A percentile compares a stretch with the other conserved stretches of the same genome.
Conservation (phyloP, 75 land plant species). For the Cupressus sempervirens region DNA sequence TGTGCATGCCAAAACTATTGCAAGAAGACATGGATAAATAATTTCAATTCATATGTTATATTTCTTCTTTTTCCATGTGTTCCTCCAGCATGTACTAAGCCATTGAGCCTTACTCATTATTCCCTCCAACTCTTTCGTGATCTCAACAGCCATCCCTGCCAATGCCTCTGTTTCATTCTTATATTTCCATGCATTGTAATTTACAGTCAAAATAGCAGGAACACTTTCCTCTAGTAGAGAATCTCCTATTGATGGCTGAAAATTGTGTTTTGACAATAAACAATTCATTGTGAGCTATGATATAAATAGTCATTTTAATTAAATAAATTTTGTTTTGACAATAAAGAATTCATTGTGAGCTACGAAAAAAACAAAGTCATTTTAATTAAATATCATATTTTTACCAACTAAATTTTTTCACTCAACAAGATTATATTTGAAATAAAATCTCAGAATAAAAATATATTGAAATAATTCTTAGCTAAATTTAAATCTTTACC, state of each 20-base stretch:
- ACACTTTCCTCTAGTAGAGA: background rate
- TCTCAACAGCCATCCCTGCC: background rate
- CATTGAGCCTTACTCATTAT: background rate
- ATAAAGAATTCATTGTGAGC: no score
- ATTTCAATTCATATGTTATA: background rate
- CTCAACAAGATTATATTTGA: no score
- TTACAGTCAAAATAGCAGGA: background rate
- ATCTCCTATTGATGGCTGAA: background rate
- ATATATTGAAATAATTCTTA: no score
- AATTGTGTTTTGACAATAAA: no score
- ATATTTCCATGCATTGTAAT: background rate
- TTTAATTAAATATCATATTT: no score
- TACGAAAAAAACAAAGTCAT: no score
- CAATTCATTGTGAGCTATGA: background rate
- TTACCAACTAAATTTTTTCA: no score
- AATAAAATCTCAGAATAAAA: no score
- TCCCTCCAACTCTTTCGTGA: background rate
- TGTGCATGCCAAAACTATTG: background rate
- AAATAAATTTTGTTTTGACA: no score
- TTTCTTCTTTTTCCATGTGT: background rate
- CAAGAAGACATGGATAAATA: background rate
- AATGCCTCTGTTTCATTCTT: background rate
- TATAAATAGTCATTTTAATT: no score
- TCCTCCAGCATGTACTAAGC: background rate
- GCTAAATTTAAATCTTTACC: background rate